phyloP scores from a whole-genome alignment of 2,329 filamentous ascomycete species.

The Pseudocercospora vitis region DNA sequence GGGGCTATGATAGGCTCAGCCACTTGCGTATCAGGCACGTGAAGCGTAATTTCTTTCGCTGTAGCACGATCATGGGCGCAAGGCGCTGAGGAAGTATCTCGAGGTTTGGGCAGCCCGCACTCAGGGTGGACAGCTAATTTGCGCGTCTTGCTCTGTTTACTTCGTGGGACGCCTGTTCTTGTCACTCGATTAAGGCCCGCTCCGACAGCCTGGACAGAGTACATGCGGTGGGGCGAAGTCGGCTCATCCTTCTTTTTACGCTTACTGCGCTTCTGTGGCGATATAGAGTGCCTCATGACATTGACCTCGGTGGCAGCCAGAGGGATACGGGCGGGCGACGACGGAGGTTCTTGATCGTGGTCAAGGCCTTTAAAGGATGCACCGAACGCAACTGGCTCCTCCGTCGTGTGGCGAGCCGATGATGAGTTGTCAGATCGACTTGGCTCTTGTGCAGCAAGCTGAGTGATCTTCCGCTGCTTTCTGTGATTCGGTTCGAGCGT shows the following conservation, averaged over 20 bases:
- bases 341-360: background rate
- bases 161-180: background rate
- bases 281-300: background rate
- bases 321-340: background rate
- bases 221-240: too few species aligned
- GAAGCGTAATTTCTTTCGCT: background rate
- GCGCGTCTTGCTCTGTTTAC: background rate
- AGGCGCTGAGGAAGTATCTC: background rate
- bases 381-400: too few species aligned
- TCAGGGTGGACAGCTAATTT: background rate
- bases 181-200: too few species aligned
- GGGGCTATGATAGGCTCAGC: background rate
- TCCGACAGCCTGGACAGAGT: background rate
- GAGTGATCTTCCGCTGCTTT: background rate
- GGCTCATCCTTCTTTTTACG: background rate
- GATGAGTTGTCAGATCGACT: background rate
- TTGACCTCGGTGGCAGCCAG: background rate
- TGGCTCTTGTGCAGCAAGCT: background rate
- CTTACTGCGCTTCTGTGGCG: slow-evolving; percentile 8
- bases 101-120: background rate
- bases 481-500: background rate
- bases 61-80: background rate
- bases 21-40: background rate
- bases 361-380: background rate
- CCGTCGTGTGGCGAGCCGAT: too few species aligned